Evolutionary conservation across 2,329 filamentous ascomycete species (phyloP).

Genomic region (Rutstroemia sp.): DNA sequence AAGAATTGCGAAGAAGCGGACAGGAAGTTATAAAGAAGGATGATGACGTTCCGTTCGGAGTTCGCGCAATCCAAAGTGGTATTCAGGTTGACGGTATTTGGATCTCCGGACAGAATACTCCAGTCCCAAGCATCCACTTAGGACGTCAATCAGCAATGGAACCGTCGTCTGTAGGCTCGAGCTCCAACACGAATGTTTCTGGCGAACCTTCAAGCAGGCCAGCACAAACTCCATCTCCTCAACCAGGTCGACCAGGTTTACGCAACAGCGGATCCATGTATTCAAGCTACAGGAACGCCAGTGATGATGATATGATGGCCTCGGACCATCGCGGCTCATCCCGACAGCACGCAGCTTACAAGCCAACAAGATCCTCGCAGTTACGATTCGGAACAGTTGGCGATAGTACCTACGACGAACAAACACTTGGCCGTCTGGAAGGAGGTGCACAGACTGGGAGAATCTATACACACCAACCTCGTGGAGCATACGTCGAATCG

Average conservation of each 20-base stretch:
- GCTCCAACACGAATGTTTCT: constrained; percentile 2
- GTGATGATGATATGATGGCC: constrained; percentile 3
- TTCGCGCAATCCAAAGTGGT: constrained; percentile 76
- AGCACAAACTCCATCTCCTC: background rate
- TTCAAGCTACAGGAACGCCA: constrained; percentile 3
- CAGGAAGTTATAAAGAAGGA: constrained; percentile 28
- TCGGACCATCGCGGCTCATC: constrained; percentile 2
- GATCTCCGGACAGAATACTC: constrained; percentile 38
- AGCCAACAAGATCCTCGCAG: constrained; percentile 29
- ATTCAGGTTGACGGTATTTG: constrained; percentile 81
- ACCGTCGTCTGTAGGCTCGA: background rate
- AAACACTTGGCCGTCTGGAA: constrained; percentile 24
- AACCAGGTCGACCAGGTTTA: background rate
- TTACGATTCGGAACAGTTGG: constrained; percentile 27
- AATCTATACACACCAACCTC: constrained; percentile 17
- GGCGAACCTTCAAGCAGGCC: background rate
- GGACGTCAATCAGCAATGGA: constrained; percentile 11
- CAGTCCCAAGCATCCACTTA: constrained; percentile 18
- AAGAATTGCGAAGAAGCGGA: constrained; percentile 48
- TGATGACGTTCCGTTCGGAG: constrained; percentile 73
- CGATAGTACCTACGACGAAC: constrained; percentile 19
- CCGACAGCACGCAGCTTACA: constrained; percentile 22
- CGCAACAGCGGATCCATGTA: constrained; percentile 3
- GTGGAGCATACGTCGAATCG: constrained; percentile 12
- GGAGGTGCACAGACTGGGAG: constrained; percentile 14